Base-by-base conservation (phyloP, 306 rosid genomes). In the Argentina anserina region DNA sequence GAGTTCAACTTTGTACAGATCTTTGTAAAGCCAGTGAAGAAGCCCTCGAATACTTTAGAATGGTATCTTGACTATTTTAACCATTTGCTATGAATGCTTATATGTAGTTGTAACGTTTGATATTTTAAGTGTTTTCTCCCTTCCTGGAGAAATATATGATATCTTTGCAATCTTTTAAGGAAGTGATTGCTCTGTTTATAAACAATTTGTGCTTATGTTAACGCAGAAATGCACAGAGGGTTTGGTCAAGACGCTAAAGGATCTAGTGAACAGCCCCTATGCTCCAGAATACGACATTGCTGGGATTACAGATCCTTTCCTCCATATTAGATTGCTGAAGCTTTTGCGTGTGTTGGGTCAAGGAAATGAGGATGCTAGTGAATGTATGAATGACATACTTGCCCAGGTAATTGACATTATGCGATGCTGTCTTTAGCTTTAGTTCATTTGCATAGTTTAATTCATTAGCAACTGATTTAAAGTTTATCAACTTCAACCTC, bases 261-360 rank as follows among this genome's bases (percentile, higher is more conserved):
- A 94, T 83, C 77, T 90, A 26, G 97, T 84, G 7, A 91, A 91
- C 82, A 94, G 97, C 80, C 91, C 97, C 64, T 94, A 94, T 80
- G 84, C 97, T 64, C 97, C 99, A 56, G 99, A 94, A 80, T 91
- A 91, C 75, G 99, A 94, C 70, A 80, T 94, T 88, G 91, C 96
- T 75, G 99, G 99, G 83, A 94, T 94, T 81, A 84, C 95, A 0
- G 99, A 94, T 75, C 99, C 99, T 69, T 94, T 94, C 86, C 96
- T 94, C 60, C 99, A 94, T 72, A 90, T 94, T 77, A 90, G 96
- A 76, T 80, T 94, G 89, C 89, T 94, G 80, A 89, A 74, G 84
- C 90, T 94, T 81, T 82, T 94, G 87, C 89, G 93, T 69, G 91
- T 83, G 71, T 78, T 94, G 84, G 99, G 99, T 74, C 96, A 94